Base-by-base conservation (phyloP, 2,329 filamentous ascomycete genomes). In the Aspergillus sp. region DNA sequence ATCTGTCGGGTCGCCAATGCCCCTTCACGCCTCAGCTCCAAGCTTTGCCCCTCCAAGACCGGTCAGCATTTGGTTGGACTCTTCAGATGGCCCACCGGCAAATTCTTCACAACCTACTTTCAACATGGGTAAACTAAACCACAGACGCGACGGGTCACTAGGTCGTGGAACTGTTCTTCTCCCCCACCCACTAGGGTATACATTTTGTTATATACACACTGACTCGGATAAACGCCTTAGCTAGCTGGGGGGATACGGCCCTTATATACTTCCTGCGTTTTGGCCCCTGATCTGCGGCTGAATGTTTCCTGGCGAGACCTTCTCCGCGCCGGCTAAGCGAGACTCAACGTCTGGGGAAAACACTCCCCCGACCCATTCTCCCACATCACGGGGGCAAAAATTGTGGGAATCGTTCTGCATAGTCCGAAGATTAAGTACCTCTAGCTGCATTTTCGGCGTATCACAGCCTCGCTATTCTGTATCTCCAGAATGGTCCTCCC, bases 401-500 rank as follows among this genome's bases (percentile, higher is more conserved):
- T 54, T 59, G 54, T 61, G 60, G 59, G 62, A 59, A 64, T 62
- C 57, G 61, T 38, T 15, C 61, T 50, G 47, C 60, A 60, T 38
- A 48, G 55, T 55, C 38, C 39, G 30, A 49, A 52, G 30, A 11
- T 27, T 25, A 30, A 32, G 48, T 21, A 30, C 58, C 52, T 44
- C 48, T 41, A 27, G 49, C 32, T 54, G 44, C 38, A 5, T 56
- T 23, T 23, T 63, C 58, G 44, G 63, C 59, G 61, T 64, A 60
- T 66, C 57, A 52, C 56, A 65, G 62, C 58, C 55, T 65, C 57
- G 62, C 51, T 36, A 60, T 61, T 61, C 60, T 57, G 25, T 27
- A 68, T 62, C 66, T 68, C 66, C 68, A 69, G 67, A 64, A 60
- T 71, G 69, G 30, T n/a, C 42, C 53, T 47, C 68, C 69, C 69